Conservation (phyloP, 1,284 basidiomycete genomes). For the Uromyces viciae-fabae region DNA sequence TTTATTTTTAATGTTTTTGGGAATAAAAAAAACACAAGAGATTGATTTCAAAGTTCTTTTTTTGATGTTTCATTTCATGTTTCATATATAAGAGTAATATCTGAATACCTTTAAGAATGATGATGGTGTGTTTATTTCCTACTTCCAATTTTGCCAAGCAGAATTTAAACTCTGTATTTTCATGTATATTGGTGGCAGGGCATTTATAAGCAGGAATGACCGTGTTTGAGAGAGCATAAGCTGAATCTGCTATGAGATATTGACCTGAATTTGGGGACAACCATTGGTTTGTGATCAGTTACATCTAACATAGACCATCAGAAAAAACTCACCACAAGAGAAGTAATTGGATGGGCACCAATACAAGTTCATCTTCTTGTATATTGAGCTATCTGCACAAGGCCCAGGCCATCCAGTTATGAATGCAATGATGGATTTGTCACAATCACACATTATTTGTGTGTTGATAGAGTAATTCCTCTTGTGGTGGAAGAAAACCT, state of each 20-base stretch:
- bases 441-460: constrained; percentile 9
- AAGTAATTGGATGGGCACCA: too few relatives aligned
- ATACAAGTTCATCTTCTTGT: neutral
- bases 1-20: too few relatives aligned
- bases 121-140: constrained; percentile 22
- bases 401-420: constrained; percentile 22
- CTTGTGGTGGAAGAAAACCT: constrained; percentile 17
- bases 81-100: too few relatives aligned
- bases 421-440: neutral
- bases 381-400: neutral
- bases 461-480: constrained; percentile 12
- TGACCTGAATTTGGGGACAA: neutral
- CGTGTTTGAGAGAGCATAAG: neutral
- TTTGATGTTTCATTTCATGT: too few relatives aligned
- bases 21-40: too few relatives aligned
- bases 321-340: neutral
- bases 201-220: constrained; percentile 12
- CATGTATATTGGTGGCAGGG: neutral
- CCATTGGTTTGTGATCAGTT: too few relatives aligned
- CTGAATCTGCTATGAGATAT: constrained; percentile 24
- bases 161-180: constrained; percentile 12
- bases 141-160: constrained; percentile 11
- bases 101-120: constrained; percentile 20
- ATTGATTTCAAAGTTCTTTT: too few relatives aligned
- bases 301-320: too few relatives aligned